Percentiles rank a stretch among this genome's conserved stretches.
These are phyloP conservation scores for Aspergillus pseudoterreus DNA, from an alignment of 2,329 filamentous ascomycete genomes.

Conservation along the genomic window DNA sequence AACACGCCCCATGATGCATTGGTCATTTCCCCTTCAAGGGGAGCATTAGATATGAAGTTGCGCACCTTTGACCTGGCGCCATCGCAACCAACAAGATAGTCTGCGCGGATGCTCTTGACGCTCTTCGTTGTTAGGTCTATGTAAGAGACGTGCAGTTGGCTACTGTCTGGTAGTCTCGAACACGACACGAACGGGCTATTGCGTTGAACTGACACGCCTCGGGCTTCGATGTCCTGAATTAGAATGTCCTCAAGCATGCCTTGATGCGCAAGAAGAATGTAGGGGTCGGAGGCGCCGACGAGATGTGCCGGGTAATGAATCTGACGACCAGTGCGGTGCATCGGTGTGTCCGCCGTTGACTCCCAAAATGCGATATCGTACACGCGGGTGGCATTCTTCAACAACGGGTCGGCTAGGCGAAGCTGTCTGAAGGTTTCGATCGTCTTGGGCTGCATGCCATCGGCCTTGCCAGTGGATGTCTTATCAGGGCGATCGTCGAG, in stretches of 20 bases:
- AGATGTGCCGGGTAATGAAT: slow-evolving; percentile 59
- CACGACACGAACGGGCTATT: slow-evolving; percentile 61
- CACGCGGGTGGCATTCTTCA: slow-evolving; percentile 65
- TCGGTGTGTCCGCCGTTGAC: slow-evolving; percentile 45
- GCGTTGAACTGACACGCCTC: slow-evolving; percentile 60
- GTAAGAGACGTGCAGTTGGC: slow-evolving; percentile 42
- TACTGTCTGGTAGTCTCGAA: slow-evolving; percentile 31
- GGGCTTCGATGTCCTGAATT: slow-evolving; percentile 63
- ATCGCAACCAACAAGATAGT: slow-evolving; percentile 69
- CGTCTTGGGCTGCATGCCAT: slow-evolving; percentile 73
- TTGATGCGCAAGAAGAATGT: slow-evolving; percentile 61
- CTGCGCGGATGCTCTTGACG: slow-evolving; percentile 48
- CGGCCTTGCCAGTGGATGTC: slow-evolving; percentile 65
- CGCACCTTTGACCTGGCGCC: slow-evolving; percentile 69
- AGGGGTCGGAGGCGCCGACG: slow-evolving; percentile 52
- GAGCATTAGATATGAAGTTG: slow-evolving; percentile 55
- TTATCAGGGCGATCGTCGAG: slow-evolving; percentile 67
- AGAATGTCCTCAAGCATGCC: slow-evolving; percentile 72
- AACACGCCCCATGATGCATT: slow-evolving; percentile 69
- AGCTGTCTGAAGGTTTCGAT: slow-evolving; percentile 74
- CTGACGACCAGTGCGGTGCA: slow-evolving; percentile 62
- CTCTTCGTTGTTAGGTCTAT: slow-evolving; percentile 34
- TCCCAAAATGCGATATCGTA: slow-evolving; percentile 73
- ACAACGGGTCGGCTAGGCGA: slow-evolving; percentile 64
- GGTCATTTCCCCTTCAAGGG: slow-evolving; percentile 46